Base-by-base conservation (phyloP, 2,329 filamentous ascomycete species). In the Alternaria sp. region DNA sequence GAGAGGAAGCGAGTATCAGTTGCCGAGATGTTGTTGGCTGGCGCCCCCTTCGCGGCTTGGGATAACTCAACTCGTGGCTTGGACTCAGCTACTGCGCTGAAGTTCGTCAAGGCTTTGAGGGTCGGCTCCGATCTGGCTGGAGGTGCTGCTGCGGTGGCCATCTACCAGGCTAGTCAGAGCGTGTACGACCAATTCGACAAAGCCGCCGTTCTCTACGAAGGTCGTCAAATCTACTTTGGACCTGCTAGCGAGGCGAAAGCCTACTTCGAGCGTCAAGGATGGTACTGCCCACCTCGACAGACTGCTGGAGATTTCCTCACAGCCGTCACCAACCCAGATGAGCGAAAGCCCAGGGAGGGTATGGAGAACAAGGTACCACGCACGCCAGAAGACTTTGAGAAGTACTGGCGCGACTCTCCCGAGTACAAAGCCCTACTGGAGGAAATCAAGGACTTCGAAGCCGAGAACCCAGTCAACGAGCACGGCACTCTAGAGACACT, bases 251-350 rank as follows among this genome's bases (percentile, higher is more conserved):
- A 81, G 3, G 91, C 91, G 0, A 88, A 85, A 68, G 74, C 74
- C 0, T 93, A 88, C 76, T 93, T 94, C 61, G 86, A 88, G 67
- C 79, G 84, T 12, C 86, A 90, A 77, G 91, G 91, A 41, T 94
- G 87, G 83, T 74, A 84, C 34, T 92, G 89, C 66, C 89, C 89
- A 0, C 76, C 83, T 3, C 84, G 90, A 3, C 89, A 91, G 69
- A 93, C 89, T 0, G 89, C 88, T 0, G 88, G 87, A 3, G 91
- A 94, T 68, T 94, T 94, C 75, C 78, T 94, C 24, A 94, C 91
- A 0, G 90, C 89, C 1, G 87, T 94, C 56, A 92, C 88, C 3
- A 81, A 80, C 38, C 65, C 82, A 1, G 66, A 76, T 36, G 82
- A 84, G 65, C 79, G 82, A 49, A 65, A 80, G 30, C 72, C 81